Evolutionary conservation across 495 filamentous ascomycete species (phyloP).

Genomic region (Letharia lupina): DNA sequence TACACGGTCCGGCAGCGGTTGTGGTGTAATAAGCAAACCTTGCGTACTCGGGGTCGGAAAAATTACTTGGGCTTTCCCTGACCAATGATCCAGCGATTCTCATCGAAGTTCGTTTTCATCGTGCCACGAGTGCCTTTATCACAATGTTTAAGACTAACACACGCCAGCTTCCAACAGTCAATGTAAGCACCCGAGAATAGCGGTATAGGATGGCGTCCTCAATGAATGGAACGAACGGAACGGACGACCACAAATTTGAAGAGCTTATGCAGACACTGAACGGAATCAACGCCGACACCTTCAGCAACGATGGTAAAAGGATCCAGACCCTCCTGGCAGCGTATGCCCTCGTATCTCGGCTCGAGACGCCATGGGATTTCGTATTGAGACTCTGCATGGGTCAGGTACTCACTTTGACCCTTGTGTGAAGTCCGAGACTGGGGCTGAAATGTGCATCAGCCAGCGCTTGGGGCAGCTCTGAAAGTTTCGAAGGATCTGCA

Average conservation of each 20-base stretch:
- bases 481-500: conserved; percentile 20
- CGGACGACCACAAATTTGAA: conserved; percentile 5
- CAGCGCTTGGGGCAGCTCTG: conserved; percentile 15
- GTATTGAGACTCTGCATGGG: conserved; percentile 13
- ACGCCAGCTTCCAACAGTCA: too few relatives aligned
- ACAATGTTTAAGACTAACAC: too few relatives aligned
- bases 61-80: too few relatives aligned
- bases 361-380: conserved; percentile 20
- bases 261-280: conserved; percentile 3
- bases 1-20: too few relatives aligned
- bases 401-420: conserved; percentile 11
- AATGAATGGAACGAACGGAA: conserved; percentile 8
- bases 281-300: conserved; percentile 2
- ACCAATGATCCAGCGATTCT: too few relatives aligned
- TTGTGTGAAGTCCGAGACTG: background rate
- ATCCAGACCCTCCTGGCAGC: conserved; percentile 15
- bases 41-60: too few relatives aligned
- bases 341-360: conserved; percentile 18
- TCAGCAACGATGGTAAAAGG: conserved; percentile 16
- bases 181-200: too few relatives aligned
- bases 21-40: too few relatives aligned
- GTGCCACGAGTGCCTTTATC: too few relatives aligned
- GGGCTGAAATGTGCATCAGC: conserved; percentile 7
- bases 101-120: too few relatives aligned
- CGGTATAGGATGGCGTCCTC: too few relatives aligned